Conservation (phyloP, 148 eudicot species). For the Camellia granthamiana region DNA sequence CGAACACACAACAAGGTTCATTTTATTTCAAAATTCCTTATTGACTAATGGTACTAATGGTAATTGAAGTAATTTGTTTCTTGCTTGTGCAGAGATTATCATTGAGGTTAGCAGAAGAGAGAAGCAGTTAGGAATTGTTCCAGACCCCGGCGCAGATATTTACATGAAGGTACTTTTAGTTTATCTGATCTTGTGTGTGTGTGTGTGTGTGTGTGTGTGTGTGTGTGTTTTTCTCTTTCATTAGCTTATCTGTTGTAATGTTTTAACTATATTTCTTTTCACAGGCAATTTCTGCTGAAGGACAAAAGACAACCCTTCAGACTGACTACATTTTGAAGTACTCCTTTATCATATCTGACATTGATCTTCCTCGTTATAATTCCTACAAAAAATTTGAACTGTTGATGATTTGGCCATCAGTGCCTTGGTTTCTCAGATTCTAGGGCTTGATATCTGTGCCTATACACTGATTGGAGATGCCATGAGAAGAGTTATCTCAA, state of each 20-base stretch:
- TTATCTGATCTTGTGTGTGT: background rate
- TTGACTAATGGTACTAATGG: background rate
- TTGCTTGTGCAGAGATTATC: conserved; percentile 42
- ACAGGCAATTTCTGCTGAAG: conserved; percentile 75
- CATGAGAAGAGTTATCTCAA: too few relatives aligned
- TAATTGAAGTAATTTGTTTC: background rate
- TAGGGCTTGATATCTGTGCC: too few relatives aligned
- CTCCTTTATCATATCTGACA: conserved; percentile 2
- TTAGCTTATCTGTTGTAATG: background rate
- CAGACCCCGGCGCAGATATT: conserved; percentile 73
- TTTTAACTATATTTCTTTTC: conserved; percentile 10
- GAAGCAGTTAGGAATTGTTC: conserved; percentile 60
- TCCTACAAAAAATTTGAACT: background rate
- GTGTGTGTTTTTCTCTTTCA: background rate
- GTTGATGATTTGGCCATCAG: conserved; percentile 4
- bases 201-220: too few relatives aligned
- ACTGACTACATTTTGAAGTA: conserved; percentile 84
- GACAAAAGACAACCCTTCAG: conserved; percentile 62
- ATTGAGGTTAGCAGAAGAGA: conserved; percentile 65
- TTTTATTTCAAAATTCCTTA: background rate
- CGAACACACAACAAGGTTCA: background rate
- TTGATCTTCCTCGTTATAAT: background rate
- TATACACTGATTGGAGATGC: too few relatives aligned
- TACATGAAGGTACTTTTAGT: conserved; percentile 65
- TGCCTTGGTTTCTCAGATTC: conserved; percentile 31